These are phyloP conservation scores for Aspergillus avenaceus DNA, from an alignment of 495 filamentous ascomycete species.

Conservation along the genomic window DNA sequence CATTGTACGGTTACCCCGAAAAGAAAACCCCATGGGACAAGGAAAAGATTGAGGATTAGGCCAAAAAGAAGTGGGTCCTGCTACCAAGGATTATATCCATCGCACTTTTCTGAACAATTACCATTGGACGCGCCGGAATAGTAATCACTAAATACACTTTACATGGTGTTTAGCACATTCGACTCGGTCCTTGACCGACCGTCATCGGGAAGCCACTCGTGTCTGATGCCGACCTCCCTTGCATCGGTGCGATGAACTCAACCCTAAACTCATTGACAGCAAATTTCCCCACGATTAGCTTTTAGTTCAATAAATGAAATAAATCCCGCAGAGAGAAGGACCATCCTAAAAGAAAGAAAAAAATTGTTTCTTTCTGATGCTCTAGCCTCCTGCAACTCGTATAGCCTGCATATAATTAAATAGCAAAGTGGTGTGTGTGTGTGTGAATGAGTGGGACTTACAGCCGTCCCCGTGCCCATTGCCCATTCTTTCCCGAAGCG, in stretches of 20 bases:
- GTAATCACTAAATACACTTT: neutral
- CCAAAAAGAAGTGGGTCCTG: neutral
- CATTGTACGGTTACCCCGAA: neutral
- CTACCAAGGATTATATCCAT: no score
- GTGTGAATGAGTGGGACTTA: slow-evolving; percentile 4
- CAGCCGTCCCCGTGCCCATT: slow-evolving; percentile 3
- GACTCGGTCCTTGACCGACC: neutral
- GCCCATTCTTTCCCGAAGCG: slow-evolving; percentile 16
- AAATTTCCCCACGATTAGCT: neutral
- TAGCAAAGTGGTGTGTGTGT: no score
- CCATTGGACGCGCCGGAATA: neutral
- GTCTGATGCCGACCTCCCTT: slow-evolving; percentile 3
- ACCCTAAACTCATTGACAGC: neutral
- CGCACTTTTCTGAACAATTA: no score
- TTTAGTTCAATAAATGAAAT: neutral
- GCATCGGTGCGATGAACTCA: neutral
- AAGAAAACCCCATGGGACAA: neutral
- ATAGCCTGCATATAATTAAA: neutral
- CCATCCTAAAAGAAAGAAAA: neutral
- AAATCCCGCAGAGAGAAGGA: neutral
- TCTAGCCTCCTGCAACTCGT: neutral
- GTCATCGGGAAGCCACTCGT: slow-evolving; percentile 2
- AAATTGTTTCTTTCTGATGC: no score
- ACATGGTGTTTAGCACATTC: no score
- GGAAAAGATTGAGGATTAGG: neutral